Conservation (phyloP, 352 stramenopile species). For the Phytophthora aleatoria region DNA sequence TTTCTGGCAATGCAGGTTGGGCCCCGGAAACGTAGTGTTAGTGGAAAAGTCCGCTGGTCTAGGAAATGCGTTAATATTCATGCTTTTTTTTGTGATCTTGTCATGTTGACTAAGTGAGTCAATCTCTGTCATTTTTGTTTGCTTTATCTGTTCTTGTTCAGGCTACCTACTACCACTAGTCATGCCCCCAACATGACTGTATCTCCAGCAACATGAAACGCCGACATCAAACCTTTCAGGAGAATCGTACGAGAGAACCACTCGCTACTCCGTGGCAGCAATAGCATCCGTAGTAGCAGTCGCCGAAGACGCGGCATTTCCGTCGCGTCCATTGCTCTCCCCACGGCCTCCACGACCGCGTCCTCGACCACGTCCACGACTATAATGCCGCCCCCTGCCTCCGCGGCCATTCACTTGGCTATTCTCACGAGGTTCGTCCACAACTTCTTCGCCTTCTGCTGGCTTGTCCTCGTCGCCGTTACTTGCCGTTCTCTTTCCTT, state of each 20-base stretch:
- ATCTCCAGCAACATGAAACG: constrained; percentile 26
- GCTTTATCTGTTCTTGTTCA: constrained; percentile 22
- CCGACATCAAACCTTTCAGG: constrained; percentile 8
- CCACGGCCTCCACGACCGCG: constrained; percentile 24
- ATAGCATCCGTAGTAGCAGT: constrained; percentile 12
- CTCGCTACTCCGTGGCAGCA: constrained; percentile 17
- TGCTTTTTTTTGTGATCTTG: no score
- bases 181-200: constrained; percentile 11
- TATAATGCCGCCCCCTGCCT: constrained; percentile 25
- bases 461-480: constrained; percentile 25
- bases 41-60: constrained; percentile 29
- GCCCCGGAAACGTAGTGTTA: not conserved
- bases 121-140: constrained; percentile 39
- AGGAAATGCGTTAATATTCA: no score
- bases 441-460: constrained; percentile 6
- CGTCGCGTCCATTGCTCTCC: constrained; percentile 23
- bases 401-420: constrained; percentile 23
- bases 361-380: constrained; percentile 41
- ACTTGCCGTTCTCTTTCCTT: constrained; percentile 24
- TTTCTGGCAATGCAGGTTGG: no score
- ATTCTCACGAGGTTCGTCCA: constrained; percentile 21
- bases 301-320: constrained; percentile 3
- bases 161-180: constrained; percentile 6
- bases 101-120: not conserved
- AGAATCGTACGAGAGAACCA: constrained; percentile 17